Base-by-base conservation (phyloP, 257 asterid genomes). In the Lantana camara region DNA sequence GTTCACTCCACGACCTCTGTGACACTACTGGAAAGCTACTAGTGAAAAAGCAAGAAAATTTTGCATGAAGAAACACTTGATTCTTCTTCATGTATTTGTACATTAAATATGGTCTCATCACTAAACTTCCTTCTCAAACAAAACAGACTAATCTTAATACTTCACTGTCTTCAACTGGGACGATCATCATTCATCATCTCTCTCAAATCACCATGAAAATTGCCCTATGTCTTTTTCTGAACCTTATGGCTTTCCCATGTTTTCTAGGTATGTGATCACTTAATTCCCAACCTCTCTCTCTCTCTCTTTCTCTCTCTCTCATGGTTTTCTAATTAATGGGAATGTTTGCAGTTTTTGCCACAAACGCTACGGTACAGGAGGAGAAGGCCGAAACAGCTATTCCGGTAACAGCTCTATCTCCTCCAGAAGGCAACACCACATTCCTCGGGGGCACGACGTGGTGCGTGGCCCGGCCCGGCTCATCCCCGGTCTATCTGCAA, bases 371-470 rank as follows among this genome's bases (percentile, higher is more conserved):
- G 71, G 81, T 64, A 5, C 79, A 80, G 71, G 89, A 78, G 72
- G 89, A 78, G 72, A 90, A 81, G 64, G 79, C 82, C 5, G 88
- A 79, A 11, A 84, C 84, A 10, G 15, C 60, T 0, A 56, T 73
- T 5, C 76, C 86, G 0, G 6, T 70, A 0, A 20, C 85, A 55
- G 66, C 69, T 1, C 69, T 32, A 3, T 69, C 81, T 0, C 90
- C 92, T 8, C 90, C 88, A 3, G 96, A 85, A 56, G 96, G 96
- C 45, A 88, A 91, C 78, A 85, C 91, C 48, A 91, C 96, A 23
- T 91, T 88, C 68, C 73, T 91, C 51, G 84, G 80, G 29, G 89
- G 85, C 68, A 80, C 87, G 9, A 68, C 84, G 1, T 85, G 96
- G 97, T 91, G 97, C 4, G 82, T 91, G 59, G 97, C 96, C 44